A percentile compares a stretch with the other conserved stretches of the same genome.
phyloP scores from a whole-genome alignment of 257 asterid species.

The Misopates orontium region DNA sequence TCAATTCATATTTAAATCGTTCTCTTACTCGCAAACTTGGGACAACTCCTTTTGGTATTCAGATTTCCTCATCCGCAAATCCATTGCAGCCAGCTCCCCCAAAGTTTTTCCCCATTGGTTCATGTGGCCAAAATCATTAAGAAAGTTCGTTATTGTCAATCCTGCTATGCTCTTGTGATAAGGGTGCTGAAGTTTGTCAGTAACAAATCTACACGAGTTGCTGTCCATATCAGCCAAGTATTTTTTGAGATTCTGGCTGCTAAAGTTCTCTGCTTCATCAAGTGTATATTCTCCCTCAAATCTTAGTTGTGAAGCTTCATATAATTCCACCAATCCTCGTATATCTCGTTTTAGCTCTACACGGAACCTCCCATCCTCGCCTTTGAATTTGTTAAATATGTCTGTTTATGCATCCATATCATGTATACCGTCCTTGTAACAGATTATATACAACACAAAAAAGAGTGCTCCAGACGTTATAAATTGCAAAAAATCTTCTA shows the following conservation, averaged over 20 bases:
- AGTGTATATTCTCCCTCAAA: constrained; percentile 46
- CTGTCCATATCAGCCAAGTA: not conserved
- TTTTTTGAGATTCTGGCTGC: constrained; percentile 18
- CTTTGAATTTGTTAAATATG: constrained; percentile 38
- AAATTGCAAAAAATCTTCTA: no score
- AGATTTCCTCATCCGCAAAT: no score
- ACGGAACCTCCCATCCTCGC: constrained; percentile 31
- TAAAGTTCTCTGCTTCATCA: constrained; percentile 43
- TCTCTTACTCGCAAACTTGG: no score
- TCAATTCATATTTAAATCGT: no score
- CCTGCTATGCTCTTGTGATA: constrained; percentile 40
- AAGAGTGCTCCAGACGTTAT: not conserved
- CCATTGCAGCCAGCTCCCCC: no score
- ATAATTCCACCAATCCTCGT: constrained; percentile 36
- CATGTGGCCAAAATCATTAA: constrained; percentile 10
- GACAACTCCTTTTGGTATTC: no score
- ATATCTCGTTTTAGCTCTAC: constrained; percentile 15
- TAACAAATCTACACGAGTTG: not conserved
- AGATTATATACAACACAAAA: not conserved
- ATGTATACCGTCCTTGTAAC: no score
- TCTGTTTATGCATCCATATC: constrained; percentile 23
- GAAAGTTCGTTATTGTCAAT: constrained; percentile 8
- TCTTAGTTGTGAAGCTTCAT: constrained; percentile 51
- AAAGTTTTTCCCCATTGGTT: no score
- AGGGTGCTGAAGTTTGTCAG: constrained; percentile 40